A percentile compares a stretch with the other conserved stretches of the same genome.
phyloP scores from a whole-genome alignment of 768 basidiomycete genomes.

The Candolleomyces eurysporus region DNA sequence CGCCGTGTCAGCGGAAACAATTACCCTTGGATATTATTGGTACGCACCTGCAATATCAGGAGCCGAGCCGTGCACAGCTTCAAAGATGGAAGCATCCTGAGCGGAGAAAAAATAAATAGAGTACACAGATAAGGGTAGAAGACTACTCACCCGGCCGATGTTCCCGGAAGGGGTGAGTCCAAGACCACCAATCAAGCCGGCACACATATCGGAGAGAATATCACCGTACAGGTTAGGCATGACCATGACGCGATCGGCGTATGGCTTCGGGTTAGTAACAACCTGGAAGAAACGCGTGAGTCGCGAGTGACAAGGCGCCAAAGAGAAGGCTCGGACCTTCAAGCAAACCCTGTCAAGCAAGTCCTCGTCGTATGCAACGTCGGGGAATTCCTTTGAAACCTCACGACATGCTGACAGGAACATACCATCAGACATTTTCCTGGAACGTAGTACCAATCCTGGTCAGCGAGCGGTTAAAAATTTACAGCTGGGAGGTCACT shows the following conservation, averaged over 20 bases:
- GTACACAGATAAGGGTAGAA: constrained; percentile 6
- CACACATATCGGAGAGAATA: constrained; percentile 97
- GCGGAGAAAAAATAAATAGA: constrained; percentile 13
- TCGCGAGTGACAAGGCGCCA: not conserved
- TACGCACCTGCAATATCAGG: constrained; percentile 91
- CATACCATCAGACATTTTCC: constrained; percentile 99
- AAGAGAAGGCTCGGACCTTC: constrained; percentile 48
- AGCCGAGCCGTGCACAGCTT: constrained; percentile 98
- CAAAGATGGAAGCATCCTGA: constrained; percentile 97
- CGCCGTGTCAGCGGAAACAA: constrained; percentile 8
- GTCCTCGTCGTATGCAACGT: constrained; percentile 93
- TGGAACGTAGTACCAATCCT: constrained; percentile 26
- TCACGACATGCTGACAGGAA: constrained; percentile 97
- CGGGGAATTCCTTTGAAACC: constrained; percentile 94
- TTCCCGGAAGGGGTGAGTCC: constrained; percentile 97
- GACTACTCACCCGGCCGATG: constrained; percentile 77
- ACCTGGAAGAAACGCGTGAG: constrained; percentile 44
- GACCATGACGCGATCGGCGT: constrained; percentile 97
- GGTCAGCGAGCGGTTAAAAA: not conserved
- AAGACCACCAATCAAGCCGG: constrained; percentile 95
- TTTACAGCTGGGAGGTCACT: constrained; percentile 22
- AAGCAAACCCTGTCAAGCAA: constrained; percentile 95
- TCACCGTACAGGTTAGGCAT: constrained; percentile 99
- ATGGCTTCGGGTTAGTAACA: constrained; percentile 91
- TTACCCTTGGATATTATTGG: not conserved